Evolutionary conservation across 2,329 filamentous ascomycete species (phyloP), one percentile per base, ranked within the genome.

Genomic region (Fusarium torulosum): DNA sequence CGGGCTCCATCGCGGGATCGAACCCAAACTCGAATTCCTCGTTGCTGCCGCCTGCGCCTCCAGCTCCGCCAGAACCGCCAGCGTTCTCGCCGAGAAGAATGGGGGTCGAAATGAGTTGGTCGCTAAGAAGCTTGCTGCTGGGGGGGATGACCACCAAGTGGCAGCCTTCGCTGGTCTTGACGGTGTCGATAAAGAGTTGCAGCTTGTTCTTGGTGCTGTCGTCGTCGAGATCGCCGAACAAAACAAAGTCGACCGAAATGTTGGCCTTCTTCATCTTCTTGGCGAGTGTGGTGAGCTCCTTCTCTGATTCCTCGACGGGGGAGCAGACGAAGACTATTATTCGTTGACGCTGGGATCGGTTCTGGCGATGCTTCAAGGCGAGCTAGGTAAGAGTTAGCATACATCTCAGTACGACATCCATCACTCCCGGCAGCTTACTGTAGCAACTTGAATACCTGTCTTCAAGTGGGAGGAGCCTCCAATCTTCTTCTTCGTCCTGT

Each of bases 191-290:
- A 84, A 99, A 99, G 27, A 92, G 91, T 76, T 93, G 90, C 53
- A 99, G 88, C 83, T 98, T 98, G 82, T 96, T 95, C 78, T 92
- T 88, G 55, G 91, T 92, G 66, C 91, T 93, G 70, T 97, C 93
- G 72, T 94, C 92, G 70, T 96, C 93, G 53, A 97, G 86, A 74
- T 99, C 95, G 71, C 96, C 96, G 75, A 99, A 99, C 45, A 95
- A 89, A 64, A 99, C 88, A 75, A 99, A 95, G 79, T 99, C 96
- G 76, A 99, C 92, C 64, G 90, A 92, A 63, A 97, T 92, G 76
- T 92, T 95, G 80, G 91, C 91, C 87, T 99, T 99, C 89, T 98
- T 98, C 94, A 98, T 96, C 83, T 96, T 96, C 84, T 96, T 97
- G 43, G 96, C 94, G 29, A 99, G 86, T 76, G 93, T 92, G 66